Percentiles rank a stretch among this genome's conserved stretches.
Evolutionary conservation across 495 filamentous ascomycete species (phyloP).

Genomic region (Tuber borchii): DNA sequence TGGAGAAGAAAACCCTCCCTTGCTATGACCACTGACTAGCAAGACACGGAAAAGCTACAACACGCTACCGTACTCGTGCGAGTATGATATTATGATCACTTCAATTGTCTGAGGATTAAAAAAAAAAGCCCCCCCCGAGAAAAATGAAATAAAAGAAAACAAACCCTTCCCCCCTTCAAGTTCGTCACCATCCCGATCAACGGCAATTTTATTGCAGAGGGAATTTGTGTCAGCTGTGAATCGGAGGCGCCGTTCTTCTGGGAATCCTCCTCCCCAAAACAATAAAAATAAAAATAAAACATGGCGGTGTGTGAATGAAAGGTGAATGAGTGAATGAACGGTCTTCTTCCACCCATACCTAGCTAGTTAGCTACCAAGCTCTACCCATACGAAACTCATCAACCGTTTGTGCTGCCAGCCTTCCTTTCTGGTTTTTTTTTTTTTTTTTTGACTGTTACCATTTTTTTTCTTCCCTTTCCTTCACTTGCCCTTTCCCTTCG

Average conservation of each 20-base stretch:
- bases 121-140: background rate
- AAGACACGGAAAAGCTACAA: constrained; percentile 1
- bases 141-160: background rate
- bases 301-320: background rate
- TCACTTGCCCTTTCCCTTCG: constrained; percentile 27
- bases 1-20: background rate
- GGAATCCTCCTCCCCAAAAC: background rate
- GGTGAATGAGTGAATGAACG: background rate
- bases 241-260: constrained; percentile 3
- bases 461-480: constrained; percentile 11
- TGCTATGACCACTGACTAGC: background rate
- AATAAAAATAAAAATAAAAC: background rate
- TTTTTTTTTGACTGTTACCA: background rate
- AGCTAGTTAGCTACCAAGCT: background rate
- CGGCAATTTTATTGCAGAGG: constrained; percentile 1
- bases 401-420: background rate
- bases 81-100: background rate
- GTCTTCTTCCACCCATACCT: background rate
- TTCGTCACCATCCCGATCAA: constrained; percentile 5
- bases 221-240: constrained; percentile 5
- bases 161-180: background rate
- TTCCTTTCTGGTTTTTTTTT: background rate
- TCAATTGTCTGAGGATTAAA: background rate
- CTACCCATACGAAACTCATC: background rate
- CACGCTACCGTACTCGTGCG: background rate